Evolutionary conservation across 106 monocot genomes (phyloP), one percentile per base, ranked within the genome.

Genomic region (Phalaenopsis equestris): DNA sequence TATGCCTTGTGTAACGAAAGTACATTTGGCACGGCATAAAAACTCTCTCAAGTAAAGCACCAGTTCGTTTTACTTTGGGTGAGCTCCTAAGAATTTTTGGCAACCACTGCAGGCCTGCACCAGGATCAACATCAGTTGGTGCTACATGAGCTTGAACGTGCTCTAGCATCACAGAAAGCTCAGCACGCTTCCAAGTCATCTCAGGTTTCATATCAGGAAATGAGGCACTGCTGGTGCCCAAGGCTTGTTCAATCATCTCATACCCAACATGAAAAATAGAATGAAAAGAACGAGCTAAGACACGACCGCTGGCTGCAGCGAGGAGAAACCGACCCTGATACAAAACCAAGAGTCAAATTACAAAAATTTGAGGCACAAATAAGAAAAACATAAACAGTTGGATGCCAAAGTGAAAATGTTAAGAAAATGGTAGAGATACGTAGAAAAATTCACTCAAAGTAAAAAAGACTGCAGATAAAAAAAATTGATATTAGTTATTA

Each of bases 121-220:
- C 99, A 65, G 99, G 99, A 84, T 99, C 99, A 79, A 99, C 93
- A 90, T 99, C 99, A 65, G 99, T 99, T 68, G 99, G 99, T 81
- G 99, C 99, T 43, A 99, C 99, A 87, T 99, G 99, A 80, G 99
- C 94, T 84, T 99, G 99, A 79, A 95, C 99, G 57, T 95, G 93
- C 77, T 99, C 90, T 41, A 99, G 79, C 99, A 99, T 99, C 39
- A 90, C 91, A 80, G 94, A 94, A 6, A 90, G 84, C 80, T 99
- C 99, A 6, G 78, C 85, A 56, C 95, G 82, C 83, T 93, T 89
- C 95, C 99, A 99, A 11, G 91, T 83, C 88, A 99, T 83, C 80
- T 93, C 91, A 78, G 94, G 98, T 77, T 86, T 84, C 41, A 73
- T 61, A 72, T 89, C 89, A 75, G 81, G 83, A 82, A 86, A 72